These are phyloP conservation scores for Termitomyces sp. DNA, from an alignment of 768 basidiomycete genomes.

Conservation along the genomic window DNA sequence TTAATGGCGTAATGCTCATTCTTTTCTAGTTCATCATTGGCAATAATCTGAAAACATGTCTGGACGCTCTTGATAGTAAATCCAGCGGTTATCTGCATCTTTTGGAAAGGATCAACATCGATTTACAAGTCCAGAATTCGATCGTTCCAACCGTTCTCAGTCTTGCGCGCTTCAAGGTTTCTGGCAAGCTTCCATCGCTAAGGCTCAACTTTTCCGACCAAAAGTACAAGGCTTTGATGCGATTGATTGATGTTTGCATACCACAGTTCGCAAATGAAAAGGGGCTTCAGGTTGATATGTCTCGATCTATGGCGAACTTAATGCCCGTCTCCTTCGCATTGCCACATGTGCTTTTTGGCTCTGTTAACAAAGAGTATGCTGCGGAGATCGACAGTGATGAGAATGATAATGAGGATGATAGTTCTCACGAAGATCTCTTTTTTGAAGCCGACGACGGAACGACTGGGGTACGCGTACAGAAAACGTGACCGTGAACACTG, in stretches of 20 bases:
- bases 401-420: slow-evolving; percentile 30
- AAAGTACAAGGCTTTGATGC: slow-evolving; percentile 91
- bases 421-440: slow-evolving; percentile 47
- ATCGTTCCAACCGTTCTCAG: slow-evolving; percentile 82
- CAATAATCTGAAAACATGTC: slow-evolving; percentile 73
- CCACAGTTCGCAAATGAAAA: slow-evolving; percentile 67
- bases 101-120: slow-evolving; percentile 87
- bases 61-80: slow-evolving; percentile 65
- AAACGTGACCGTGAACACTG: background rate
- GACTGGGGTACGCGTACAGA: slow-evolving; percentile 36
- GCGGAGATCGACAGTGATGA: slow-evolving; percentile 55
- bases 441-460: slow-evolving; percentile 68
- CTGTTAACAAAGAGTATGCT: slow-evolving; percentile 59
- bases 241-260: slow-evolving; percentile 84
- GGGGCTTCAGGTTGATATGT: slow-evolving; percentile 11
- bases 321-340: slow-evolving; percentile 40
- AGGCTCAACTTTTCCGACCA: slow-evolving; percentile 87
- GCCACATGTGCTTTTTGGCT: slow-evolving; percentile 50
- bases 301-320: slow-evolving; percentile 15
- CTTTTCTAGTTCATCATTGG: slow-evolving; percentile 86
- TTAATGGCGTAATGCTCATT: slow-evolving; percentile 18
- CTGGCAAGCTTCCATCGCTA: slow-evolving; percentile 82
- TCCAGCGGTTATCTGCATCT: slow-evolving; percentile 69
- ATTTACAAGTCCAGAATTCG: slow-evolving; percentile 85
- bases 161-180: slow-evolving; percentile 84